Conservation (phyloP, 1,284 basidiomycete species). For the Coriolopsis trogii region DNA sequence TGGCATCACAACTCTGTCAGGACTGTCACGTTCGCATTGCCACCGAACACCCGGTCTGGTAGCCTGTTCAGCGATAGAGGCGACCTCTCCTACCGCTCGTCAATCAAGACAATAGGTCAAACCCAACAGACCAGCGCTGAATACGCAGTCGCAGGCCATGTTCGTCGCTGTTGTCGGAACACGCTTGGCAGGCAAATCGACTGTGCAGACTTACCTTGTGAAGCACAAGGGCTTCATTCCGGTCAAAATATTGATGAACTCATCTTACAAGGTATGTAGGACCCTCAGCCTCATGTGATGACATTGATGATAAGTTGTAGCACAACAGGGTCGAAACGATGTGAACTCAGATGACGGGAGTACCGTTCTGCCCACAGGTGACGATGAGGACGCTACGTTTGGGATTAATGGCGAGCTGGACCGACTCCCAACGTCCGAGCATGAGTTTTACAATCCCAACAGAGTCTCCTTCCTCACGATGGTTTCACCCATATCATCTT, state of each 20-base stretch:
- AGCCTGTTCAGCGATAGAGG: too few relatives aligned
- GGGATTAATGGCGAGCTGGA: slow-evolving; percentile 1
- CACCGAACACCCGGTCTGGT: too few relatives aligned
- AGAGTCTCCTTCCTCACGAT: slow-evolving; percentile 33
- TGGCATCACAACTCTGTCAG: too few relatives aligned
- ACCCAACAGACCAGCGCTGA: too few relatives aligned
- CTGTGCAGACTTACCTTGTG: slow-evolving; percentile 76
- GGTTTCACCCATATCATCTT: slow-evolving; percentile 30
- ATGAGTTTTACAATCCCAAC: slow-evolving; percentile 8
- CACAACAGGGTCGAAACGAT: not conserved
- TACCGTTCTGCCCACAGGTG: not conserved
- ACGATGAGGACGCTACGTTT: not conserved
- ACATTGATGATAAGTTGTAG: not conserved
- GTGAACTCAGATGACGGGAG: not conserved
- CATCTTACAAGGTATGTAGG: not conserved
- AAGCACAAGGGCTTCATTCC: slow-evolving; percentile 51
- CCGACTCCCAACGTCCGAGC: not conserved
- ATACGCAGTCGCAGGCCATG: slow-evolving; percentile 52
- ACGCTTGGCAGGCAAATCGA: slow-evolving; percentile 79
- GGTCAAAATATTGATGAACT: slow-evolving; percentile 35
- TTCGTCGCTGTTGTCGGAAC: slow-evolving; percentile 91
- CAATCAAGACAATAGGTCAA: too few relatives aligned
- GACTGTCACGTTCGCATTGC: too few relatives aligned
- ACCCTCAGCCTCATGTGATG: too few relatives aligned
- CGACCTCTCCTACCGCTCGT: too few relatives aligned